Conservation (phyloP, 1,284 basidiomycete species). For the Malassezia globosa region DNA sequence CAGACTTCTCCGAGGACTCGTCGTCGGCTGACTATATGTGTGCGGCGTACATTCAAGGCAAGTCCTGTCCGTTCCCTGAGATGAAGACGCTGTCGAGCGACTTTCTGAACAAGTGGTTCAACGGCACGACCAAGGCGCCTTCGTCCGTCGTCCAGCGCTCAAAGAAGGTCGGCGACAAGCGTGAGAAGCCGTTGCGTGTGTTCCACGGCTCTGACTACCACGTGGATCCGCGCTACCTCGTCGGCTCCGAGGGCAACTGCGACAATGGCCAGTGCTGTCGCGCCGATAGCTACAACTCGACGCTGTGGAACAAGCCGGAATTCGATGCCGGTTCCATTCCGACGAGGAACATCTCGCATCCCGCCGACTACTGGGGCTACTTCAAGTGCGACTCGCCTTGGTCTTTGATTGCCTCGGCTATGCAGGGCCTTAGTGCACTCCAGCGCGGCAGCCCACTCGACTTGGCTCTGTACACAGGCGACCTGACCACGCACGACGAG, state of each 20-base stretch:
- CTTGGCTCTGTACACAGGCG: conserved; percentile 63
- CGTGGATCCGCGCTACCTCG: conserved; percentile 66
- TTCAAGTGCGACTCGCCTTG: conserved; percentile 59
- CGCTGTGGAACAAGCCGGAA: conserved; percentile 48
- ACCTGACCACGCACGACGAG: conserved; percentile 55
- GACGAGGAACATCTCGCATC: conserved; percentile 23
- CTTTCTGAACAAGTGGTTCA: conserved; percentile 36
- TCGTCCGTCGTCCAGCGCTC: conserved; percentile 17
- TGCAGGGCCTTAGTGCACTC: conserved; percentile 60
- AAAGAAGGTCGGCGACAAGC: conserved; percentile 18
- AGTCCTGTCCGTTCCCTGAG: conserved; percentile 24
- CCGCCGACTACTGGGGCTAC: conserved; percentile 41
- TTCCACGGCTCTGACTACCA: conserved; percentile 68
- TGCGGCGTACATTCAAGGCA: conserved; percentile 14
- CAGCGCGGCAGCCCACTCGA: conserved; percentile 53
- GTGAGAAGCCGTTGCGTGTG: conserved; percentile 60
- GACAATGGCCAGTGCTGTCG: conserved; percentile 64
- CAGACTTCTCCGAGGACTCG: conserved; percentile 25
- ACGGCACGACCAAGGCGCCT: conserved; percentile 14
- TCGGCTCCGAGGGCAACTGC: conserved; percentile 64
- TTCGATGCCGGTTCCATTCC: conserved; percentile 24
- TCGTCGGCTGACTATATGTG: conserved; percentile 39
- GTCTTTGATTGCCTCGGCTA: conserved; percentile 56
- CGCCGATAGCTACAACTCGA: conserved; percentile 52
- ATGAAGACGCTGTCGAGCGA: conserved; percentile 21